phyloP scores from a whole-genome alignment of 176 grass and related monocot genomes.

The Oryza australiensis region DNA sequence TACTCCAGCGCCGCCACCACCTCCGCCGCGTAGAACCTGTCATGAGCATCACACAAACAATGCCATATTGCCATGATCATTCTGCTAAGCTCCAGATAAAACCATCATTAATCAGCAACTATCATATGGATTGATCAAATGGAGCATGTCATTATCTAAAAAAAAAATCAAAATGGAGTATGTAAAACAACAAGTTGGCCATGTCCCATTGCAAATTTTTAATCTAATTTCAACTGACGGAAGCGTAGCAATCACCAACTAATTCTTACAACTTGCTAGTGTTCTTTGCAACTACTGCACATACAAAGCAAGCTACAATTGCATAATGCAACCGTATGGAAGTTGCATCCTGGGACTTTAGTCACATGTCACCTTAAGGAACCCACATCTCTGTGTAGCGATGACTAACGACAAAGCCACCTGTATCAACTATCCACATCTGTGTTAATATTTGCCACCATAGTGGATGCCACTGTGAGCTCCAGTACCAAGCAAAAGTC shows the following conservation, averaged over 20 bases:
- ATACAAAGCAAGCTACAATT: background rate
- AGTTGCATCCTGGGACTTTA: slow-evolving; percentile 15
- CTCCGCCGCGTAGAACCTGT: slow-evolving; percentile 96
- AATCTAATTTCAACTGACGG: background rate
- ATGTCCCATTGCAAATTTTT: background rate
- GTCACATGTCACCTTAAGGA: background rate
- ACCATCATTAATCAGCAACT: background rate
- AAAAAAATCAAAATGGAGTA: background rate
- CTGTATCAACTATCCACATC: slow-evolving; percentile 19
- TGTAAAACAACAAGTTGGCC: background rate
- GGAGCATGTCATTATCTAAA: background rate
- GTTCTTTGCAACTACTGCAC: background rate
- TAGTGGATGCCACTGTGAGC: slow-evolving; percentile 16
- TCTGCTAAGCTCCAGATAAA: background rate
- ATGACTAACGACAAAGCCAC: slow-evolving; percentile 2
- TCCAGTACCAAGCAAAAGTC: slow-evolving; percentile 20
- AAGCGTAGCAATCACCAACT: background rate
- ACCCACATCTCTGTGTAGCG: background rate
- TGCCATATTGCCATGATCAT: background rate
- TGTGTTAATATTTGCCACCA: background rate
- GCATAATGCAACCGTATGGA: background rate
- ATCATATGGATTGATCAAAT: background rate
- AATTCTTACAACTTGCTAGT: background rate
- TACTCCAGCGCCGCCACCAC: slow-evolving; percentile 91
- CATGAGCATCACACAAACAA: background rate